phyloP scores from a whole-genome alignment of 208 protist species.

The Trypanosoma conorhini region DNA sequence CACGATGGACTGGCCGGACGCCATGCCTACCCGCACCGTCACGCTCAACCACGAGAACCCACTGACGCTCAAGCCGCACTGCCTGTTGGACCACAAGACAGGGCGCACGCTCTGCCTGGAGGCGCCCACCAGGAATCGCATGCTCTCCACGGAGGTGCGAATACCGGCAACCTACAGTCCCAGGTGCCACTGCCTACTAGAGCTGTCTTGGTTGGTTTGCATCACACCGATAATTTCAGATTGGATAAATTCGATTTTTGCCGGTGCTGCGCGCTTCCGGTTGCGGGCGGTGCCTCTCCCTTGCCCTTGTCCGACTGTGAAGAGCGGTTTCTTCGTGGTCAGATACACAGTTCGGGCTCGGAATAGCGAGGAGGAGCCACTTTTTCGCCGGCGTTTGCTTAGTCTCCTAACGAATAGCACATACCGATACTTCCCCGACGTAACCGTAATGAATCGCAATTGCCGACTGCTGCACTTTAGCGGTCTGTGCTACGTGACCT shows the following conservation, averaged over 20 bases:
- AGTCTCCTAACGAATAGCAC: slow-evolving; percentile 36
- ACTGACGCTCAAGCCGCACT: slow-evolving; percentile 38
- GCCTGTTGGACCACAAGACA: slow-evolving; percentile 56
- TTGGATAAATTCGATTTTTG: slow-evolving; percentile 73
- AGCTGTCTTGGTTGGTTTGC: slow-evolving; percentile 77
- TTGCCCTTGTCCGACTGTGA: slow-evolving; percentile 34
- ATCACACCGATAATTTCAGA: slow-evolving; percentile 62
- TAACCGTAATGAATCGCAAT: slow-evolving; percentile 54
- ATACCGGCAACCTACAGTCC: slow-evolving; percentile 55
- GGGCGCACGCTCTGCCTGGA: slow-evolving; percentile 54
- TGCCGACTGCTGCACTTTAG: slow-evolving; percentile 70
- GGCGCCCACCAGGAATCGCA: slow-evolving; percentile 49
- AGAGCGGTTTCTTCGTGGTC: slow-evolving; percentile 31
- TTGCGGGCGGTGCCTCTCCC: slow-evolving; percentile 65
- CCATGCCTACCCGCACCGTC: slow-evolving; percentile 41
- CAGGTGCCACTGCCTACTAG: slow-evolving; percentile 63
- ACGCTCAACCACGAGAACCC: slow-evolving; percentile 56
- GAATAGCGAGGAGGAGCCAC: slow-evolving; percentile 36
- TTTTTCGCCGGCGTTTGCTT: slow-evolving; percentile 48
- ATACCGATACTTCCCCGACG: slow-evolving; percentile 69
- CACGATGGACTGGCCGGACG: slow-evolving; percentile 27
- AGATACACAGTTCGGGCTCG: slow-evolving; percentile 45
- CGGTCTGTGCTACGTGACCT: slow-evolving; percentile 69
- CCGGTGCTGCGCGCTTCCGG: slow-evolving; percentile 56
- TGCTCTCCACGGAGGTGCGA: slow-evolving; percentile 62